Conservation (phyloP, 1,284 basidiomycete species). For the Rhodotorula sp. region DNA sequence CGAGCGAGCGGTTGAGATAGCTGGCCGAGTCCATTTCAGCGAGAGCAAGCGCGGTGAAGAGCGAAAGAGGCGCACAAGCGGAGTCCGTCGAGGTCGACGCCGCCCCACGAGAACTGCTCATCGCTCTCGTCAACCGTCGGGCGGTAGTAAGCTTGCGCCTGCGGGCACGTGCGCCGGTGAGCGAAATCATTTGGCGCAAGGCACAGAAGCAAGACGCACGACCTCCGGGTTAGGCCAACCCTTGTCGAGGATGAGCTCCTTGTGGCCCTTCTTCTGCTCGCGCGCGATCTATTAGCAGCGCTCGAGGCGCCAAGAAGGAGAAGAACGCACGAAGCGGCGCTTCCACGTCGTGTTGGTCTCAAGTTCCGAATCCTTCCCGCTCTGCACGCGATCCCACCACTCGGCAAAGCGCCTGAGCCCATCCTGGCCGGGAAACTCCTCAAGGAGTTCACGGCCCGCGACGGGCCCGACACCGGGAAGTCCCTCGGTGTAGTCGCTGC, state of each 20-base stretch:
- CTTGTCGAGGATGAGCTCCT: slow-evolving; percentile 71
- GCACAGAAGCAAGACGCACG: slow-evolving; percentile 55
- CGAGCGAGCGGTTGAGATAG: slow-evolving; percentile 79
- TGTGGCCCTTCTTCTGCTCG: slow-evolving; percentile 84
- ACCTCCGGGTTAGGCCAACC: slow-evolving; percentile 91
- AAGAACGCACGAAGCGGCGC: slow-evolving; percentile 72
- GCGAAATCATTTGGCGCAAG: background rate
- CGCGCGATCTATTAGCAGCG: background rate
- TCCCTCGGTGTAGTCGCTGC: slow-evolving; percentile 97
- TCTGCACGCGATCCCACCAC: slow-evolving; percentile 97
- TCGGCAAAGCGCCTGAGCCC: slow-evolving; percentile 83
- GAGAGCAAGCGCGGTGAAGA: background rate
- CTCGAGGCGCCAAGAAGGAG: slow-evolving; percentile 1
- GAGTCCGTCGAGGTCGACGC: slow-evolving; percentile 89
- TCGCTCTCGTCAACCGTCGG: slow-evolving; percentile 87
- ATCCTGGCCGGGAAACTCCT: slow-evolving; percentile 82
- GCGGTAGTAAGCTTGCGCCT: slow-evolving; percentile 90
- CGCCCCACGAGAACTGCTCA: slow-evolving; percentile 95
- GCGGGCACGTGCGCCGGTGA: background rate
- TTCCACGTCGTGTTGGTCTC: slow-evolving; percentile 72
- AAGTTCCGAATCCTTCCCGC: slow-evolving; percentile 69
- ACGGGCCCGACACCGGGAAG: slow-evolving; percentile 93
- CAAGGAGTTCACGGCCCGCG: slow-evolving; percentile 90
- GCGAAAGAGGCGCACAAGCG: slow-evolving; percentile 62
- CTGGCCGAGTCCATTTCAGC: slow-evolving; percentile 53